Base-by-base conservation (phyloP, 805 yeast species). In the Barnettozyma botsteinii region DNA sequence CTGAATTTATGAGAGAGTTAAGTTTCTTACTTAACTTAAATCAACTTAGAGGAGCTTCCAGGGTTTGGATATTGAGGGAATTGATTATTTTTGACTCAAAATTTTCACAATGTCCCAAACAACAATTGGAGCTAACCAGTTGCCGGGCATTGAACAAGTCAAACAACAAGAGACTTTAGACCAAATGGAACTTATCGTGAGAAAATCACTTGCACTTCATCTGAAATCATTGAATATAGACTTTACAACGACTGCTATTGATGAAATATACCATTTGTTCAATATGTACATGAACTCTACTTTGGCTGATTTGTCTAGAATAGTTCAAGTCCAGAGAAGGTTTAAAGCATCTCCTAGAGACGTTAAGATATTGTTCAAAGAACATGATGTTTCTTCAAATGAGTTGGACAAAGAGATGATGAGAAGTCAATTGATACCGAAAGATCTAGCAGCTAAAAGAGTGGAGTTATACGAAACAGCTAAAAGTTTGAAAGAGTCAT, bases 251-350 rank as follows among this genome's bases (percentile, higher is more conserved):
- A 49, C 60, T 22, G 74, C 75, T 5, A 48, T 74, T 33, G 61
- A 63, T 11, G 62, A 66, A 25, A 42, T 74, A 28, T 49, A 67
- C 7, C 50, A 57, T 4, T 49, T 69, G 28, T 60, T 68, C 1
- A 53, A 53, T 14, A 49, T 55, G 10, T 68, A 66, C 40, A 49
- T 73, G 36, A 53, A 64, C 32, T 61, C 63, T 13, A 40, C 79
- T 40, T 52, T 70, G 8, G 47, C 53, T 3, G 59, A 67, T 22
- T 50, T 82, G 20, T 75, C 73, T 34, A 69, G 69, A 44, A 57
- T 75, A 25, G 68, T 79, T 3, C 78, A 77, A 41, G 58, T 73
- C 1, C 89, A 82, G 56, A 65, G 91, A 49, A 68, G 88, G 37
- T 62, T 66, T 15, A 55, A 56, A n/a, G 77, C 82, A 1, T 64